Evolutionary conservation across 1,284 basidiomycete genomes (phyloP).

Genomic region (Coniophora puteana): DNA sequence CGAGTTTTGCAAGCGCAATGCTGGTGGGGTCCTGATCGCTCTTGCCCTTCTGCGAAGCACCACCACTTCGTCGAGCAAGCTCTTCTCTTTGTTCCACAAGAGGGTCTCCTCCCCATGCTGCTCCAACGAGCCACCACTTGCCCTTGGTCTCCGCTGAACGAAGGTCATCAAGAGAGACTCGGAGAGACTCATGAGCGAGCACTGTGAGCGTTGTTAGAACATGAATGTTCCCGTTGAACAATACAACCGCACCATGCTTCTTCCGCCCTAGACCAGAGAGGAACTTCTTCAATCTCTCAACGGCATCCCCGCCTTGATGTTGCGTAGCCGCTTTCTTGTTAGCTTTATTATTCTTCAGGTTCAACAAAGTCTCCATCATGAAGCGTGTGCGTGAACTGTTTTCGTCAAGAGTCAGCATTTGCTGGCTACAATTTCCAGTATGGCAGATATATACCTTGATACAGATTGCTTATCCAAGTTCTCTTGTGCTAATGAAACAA

Average conservation of each 20-base stretch:
- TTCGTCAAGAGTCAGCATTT: too few species aligned
- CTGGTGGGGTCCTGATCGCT: constrained; percentile 31
- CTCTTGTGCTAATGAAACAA: constrained; percentile 79
- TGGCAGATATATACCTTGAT: too few species aligned
- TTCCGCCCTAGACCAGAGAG: constrained; percentile 73
- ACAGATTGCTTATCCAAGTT: constrained; percentile 59
- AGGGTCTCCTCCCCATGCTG: constrained; percentile 93
- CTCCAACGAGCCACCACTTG: constrained; percentile 99
- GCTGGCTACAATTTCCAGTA: too few species aligned
- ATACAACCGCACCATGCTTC: constrained; percentile 61
- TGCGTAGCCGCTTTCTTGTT: constrained; percentile 58
- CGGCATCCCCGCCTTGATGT: constrained; percentile 67
- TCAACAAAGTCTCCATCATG: constrained; percentile 89
- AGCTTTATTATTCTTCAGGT: constrained; percentile 88
- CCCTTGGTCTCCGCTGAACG: constrained; percentile 83
- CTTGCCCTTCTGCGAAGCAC: constrained; percentile 21
- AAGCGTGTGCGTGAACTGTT: constrained; percentile 80
- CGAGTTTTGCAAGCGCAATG: constrained; percentile 70
- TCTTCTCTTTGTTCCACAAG: constrained; percentile 63
- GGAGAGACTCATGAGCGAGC: constrained; percentile 77
- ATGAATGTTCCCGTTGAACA: neutral
- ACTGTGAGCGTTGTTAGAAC: constrained; percentile 40
- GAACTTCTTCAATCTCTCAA: constrained; percentile 85
- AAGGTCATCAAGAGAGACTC: constrained; percentile 83
- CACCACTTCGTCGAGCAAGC: constrained; percentile 61